A percentile compares a stretch with the other conserved stretches of the same genome.
phyloP scores from a whole-genome alignment of 2,329 filamentous ascomycete genomes.

The Tolypocladium inflatum region DNA sequence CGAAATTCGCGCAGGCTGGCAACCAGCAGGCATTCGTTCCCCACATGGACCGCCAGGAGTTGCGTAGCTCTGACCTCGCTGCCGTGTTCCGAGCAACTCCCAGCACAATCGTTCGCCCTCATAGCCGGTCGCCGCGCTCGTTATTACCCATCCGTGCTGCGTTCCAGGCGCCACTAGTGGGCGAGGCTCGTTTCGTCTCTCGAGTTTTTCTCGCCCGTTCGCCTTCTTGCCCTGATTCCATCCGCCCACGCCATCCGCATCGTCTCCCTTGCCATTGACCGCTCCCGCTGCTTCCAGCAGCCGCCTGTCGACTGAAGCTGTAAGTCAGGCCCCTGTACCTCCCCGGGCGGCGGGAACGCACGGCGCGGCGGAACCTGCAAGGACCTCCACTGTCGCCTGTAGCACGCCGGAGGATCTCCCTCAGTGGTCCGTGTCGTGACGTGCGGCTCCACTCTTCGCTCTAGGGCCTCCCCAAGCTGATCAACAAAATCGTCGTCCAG shows the following conservation, averaged over 20 bases:
- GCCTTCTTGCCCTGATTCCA: background rate
- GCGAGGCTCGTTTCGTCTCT: background rate
- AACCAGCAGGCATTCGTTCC: background rate
- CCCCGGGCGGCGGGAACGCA: background rate
- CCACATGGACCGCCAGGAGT: background rate
- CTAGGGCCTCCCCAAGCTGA: slow-evolving; percentile 2
- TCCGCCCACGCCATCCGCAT: background rate
- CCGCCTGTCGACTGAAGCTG: background rate
- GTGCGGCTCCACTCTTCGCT: slow-evolving; percentile 10
- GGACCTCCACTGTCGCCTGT: background rate
- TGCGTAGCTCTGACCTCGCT: background rate
- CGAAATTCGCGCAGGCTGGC: background rate
- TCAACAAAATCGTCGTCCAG: slow-evolving; percentile 14
- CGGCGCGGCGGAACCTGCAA: background rate
- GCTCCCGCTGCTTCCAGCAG: background rate
- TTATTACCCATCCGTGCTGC: background rate
- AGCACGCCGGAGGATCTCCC: background rate
- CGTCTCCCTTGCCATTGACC: background rate
- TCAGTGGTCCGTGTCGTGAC: slow-evolving; percentile 9
- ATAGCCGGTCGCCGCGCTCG: no score
- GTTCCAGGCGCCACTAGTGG: background rate
- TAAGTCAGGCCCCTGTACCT: background rate
- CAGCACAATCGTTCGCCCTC: background rate
- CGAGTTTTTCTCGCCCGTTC: background rate
- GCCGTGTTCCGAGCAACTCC: background rate